phyloP scores from a whole-genome alignment of 495 filamentous ascomycete species.

The Talaromyces adpressus region DNA sequence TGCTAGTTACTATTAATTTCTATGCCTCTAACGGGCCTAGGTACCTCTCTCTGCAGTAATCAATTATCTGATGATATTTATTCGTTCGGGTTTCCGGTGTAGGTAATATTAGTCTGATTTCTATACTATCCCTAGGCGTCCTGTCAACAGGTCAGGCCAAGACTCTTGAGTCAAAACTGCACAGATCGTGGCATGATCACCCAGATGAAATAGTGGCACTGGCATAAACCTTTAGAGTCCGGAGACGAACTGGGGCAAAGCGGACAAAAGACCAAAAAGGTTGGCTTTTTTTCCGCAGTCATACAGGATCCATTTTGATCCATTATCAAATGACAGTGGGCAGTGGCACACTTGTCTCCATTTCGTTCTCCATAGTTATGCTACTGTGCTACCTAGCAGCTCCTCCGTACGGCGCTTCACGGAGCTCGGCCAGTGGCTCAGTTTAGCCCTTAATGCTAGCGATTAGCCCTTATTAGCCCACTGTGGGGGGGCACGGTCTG shows the following conservation, averaged over 20 bases:
- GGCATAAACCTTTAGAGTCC: neutral
- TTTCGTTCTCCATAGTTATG: neutral
- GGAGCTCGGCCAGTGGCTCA: constrained; percentile 1
- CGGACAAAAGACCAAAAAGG: neutral
- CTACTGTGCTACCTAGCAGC: neutral
- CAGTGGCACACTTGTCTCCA: neutral
- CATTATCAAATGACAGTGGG: neutral
- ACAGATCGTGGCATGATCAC: neutral
- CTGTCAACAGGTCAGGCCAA: neutral
- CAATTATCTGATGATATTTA: neutral
- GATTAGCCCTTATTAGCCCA: constrained; percentile 4
- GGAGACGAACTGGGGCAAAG: neutral
- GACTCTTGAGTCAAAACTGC: neutral
- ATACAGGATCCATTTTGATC: neutral
- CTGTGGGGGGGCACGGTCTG: neutral
- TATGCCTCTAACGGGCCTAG: neutral
- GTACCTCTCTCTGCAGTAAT: neutral
- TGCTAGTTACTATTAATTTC: neutral
- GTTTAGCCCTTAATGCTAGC: constrained; percentile 1
- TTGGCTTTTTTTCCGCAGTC: neutral
- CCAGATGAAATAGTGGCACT: neutral
- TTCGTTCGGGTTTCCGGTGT: neutral
- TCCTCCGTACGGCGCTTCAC: constrained; percentile 1
- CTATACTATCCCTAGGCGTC: neutral
- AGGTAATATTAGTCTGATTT: neutral